Base-by-base conservation (phyloP, 2,329 filamentous ascomycete species). In the Phaeosphaeria sp. region DNA sequence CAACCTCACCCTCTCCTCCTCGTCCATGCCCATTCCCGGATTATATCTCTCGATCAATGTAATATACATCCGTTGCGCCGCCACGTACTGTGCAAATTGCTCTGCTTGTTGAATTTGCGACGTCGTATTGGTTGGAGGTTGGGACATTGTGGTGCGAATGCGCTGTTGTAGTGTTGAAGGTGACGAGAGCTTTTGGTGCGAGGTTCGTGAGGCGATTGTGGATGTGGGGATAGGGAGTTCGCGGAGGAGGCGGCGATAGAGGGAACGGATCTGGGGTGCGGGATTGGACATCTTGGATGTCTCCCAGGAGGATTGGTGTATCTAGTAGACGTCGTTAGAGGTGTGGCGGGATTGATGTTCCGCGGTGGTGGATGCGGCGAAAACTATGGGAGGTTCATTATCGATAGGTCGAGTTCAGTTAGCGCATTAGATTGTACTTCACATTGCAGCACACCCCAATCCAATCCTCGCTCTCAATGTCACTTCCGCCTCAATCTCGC, bases 31-130 rank as follows among this genome's bases (percentile, higher is more conserved):
- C 87, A 96, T 92, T 18, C 93, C 93, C 0, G 93, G 93, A 77
- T 98, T 98, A 79, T 99, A 98, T 68, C 93, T 85, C 79, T 97
- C 93, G 39, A 98, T 77, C 44, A 98, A 80, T 17, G 87, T 89
- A 23, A 87, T 85, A 76, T 98, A 97, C 74, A 87, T 86, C 52
- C 93, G 84, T 81, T 99, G 95, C n/a, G 93, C 89, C 67, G 87
- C 87, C 20, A 95, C 84, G 75, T 97, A 98, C 56, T 87, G 85
- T 23, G 93, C 79, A 65, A 92, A 87, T 77, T 98, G 92, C 63
- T 92, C 87, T n/a, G 87, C 89, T 65, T 91, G 78, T n/a, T 79
- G 72, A 23, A 64, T 71, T 64, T 72, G 74, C 53, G 59, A 57
- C 2, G 52, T 18, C 9, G 54, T 15, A n/a, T 13, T 6, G 6